These are phyloP conservation scores for Mastigamoeba balamuthi DNA, from an alignment of 78 protist genomes.

Conservation along the genomic window DNA sequence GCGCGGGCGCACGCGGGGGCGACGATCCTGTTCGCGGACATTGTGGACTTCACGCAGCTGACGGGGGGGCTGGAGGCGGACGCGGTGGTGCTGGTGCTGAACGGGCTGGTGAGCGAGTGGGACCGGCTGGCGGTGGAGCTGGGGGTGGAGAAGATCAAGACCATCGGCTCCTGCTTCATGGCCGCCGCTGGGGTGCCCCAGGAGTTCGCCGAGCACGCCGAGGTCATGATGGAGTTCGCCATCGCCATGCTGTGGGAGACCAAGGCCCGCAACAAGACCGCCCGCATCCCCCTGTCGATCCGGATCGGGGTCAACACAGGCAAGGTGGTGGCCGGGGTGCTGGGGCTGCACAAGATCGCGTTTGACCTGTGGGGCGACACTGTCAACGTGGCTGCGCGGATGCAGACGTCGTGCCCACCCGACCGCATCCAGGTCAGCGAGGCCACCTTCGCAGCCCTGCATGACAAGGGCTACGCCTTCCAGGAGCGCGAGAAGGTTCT, in stretches of 20 bases:
- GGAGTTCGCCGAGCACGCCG: background rate
- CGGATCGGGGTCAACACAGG: conserved; percentile 73
- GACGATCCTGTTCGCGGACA: no score
- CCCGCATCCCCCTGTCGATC: background rate
- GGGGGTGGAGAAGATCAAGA: conserved; percentile 69
- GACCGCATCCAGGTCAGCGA: conserved; percentile 48
- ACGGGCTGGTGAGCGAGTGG: no score
- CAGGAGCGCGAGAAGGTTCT: conserved; percentile 6
- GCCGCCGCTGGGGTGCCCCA: conserved; percentile 25
- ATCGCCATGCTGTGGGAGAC: conserved; percentile 19
- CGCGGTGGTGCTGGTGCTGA: no score
- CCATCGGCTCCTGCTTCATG: conserved; percentile 56
- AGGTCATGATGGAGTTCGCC: background rate
- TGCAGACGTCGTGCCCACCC: conserved; percentile 46
- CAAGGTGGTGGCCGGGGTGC: conserved; percentile 63
- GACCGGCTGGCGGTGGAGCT: no score
- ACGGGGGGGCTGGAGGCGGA: no score
- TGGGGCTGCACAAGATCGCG: conserved; percentile 45
- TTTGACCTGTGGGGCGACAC: conserved; percentile 82
- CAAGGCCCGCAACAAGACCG: background rate
- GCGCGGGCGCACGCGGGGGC: no score
- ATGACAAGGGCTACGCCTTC: conserved; percentile 2
- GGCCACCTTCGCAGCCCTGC: background rate
- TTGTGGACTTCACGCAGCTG: no score
- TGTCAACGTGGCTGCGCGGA: conserved; percentile 70